These are phyloP conservation scores for Aegilops longissima DNA, from an alignment of 176 grass and related monocot species.

Conservation along the genomic window DNA sequence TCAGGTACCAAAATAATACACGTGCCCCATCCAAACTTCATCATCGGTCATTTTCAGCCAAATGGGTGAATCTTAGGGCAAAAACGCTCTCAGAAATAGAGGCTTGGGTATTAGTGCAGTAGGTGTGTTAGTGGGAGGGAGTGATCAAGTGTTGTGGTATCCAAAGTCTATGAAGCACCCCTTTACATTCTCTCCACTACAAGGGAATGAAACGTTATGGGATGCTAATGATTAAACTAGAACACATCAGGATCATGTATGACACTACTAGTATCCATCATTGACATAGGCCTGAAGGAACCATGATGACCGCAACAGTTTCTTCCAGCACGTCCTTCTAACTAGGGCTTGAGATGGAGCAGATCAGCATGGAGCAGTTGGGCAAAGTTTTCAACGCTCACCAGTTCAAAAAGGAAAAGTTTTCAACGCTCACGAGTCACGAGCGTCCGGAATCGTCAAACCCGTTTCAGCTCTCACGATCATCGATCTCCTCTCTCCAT, in stretches of 20 bases:
- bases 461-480: neutral
- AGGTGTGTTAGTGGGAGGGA: neutral
- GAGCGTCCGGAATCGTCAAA: neutral
- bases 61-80: too few relatives aligned
- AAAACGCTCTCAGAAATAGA: too few relatives aligned
- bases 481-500: neutral
- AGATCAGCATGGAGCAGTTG: constrained; percentile 15
- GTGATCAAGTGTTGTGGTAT: neutral
- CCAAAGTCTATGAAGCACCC: neutral
- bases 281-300: neutral
- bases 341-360: neutral
- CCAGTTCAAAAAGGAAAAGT: neutral
- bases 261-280: neutral
- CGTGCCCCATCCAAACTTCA: too few relatives aligned
- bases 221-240: neutral
- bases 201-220: neutral
- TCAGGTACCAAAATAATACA: too few relatives aligned
- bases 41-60: too few relatives aligned
- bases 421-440: constrained; percentile 35
- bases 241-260: neutral
- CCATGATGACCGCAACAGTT: neutral
- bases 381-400: constrained; percentile 24
- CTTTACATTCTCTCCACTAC: neutral
- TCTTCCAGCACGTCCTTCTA: neutral
- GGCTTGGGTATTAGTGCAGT: neutral